Base-by-base conservation (phyloP, 306 rosid genomes). In the Prunus salicina region DNA sequence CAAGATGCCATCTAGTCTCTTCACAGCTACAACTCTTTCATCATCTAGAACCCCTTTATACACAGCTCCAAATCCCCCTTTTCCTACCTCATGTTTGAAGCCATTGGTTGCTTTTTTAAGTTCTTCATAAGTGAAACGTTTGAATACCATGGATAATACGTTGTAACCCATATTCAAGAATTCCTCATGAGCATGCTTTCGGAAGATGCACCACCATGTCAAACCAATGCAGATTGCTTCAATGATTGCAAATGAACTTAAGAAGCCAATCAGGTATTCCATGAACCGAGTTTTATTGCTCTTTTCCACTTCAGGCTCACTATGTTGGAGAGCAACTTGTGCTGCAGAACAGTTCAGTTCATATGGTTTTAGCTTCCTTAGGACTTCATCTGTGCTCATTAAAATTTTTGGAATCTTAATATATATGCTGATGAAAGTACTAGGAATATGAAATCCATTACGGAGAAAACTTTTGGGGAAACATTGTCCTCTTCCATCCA, bases 1-100 rank as follows among this genome's bases (percentile, higher is more conserved):
- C 38, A 77, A 55, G 20, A 86, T 30, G 7, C 86, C 89, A 66
- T 78, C 86, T 7, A 86, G 66, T 71, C 87, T 80, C 87, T 86
- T 86, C 47, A 86, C 83, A 2, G 78, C 89, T 2, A 86, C 81
- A 13, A 69, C 68, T 45, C 83, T 83, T 65, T 57, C 81, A 68
- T 81, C 89, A 0, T 75, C 85, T 12, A 86, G 63, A 2, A 71
- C 55, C 8, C 85, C 88, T 78, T 81, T 85, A 79, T 69, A 81
- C 20, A 80, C 88, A 0, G 85, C 50, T 41, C 88, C 81, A 8
- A 84, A 84, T 2, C 88, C 82, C 0, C 84, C 81, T 22, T 76
- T 71, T 4, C 84, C 84, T 4, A 76, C 63, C 78, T 76, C 69
- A 1, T 77, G 78, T 11, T 70, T 81, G 70, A 84, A 84, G 16